Evolutionary conservation across 495 filamentous ascomycete species (phyloP), one percentile per base, ranked within the genome.

Genomic region (Niebla homalea): DNA sequence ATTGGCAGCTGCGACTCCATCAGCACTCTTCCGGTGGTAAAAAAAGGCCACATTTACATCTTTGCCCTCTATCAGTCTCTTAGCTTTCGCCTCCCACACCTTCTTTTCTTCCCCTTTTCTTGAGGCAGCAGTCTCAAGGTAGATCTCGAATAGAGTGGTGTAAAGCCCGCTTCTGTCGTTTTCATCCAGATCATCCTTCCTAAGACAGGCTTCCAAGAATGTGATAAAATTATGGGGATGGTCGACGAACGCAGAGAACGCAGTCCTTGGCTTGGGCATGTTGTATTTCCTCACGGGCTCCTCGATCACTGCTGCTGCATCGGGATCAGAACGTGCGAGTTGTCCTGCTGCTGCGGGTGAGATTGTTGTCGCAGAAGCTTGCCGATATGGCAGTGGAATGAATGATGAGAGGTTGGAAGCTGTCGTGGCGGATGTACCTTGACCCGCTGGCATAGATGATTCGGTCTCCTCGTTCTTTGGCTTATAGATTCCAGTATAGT

Each of bases 111-210:
- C 52, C 4, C 69, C 66, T 55, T 78, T 83, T 57, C 80, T 81
- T n/a, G 78, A 72, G 56, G 77, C 84, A 37, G 89, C 84, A 49
- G 85, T 87, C 57, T 95, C 85, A 19, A 98, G 72, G 62, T 96
- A 98, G 80, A 97, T 95, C 61, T 98, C 92, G 62, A 98, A 97
- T 25, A 98, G 66, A 0, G 92, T 95, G 1, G 92, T 97, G 64
- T 90, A 90, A 37, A 98, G 78, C 63, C 97, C 93, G 6, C 78
- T 72, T 57, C 80, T 84, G 56, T 95, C 85, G 45, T 75, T 69
- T 44, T 85, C 70, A 21, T 76, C 79, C 4, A 92, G 64, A 20
- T 77, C 66, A 6, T 82, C 73, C 53, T 83, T 76, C 51, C 78
- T 73, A 6, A 85, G 76, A 46, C 81, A 89, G 20, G 84, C 84